Percentiles rank a stretch among this genome's conserved stretches.
Evolutionary conservation across 176 grass and related monocot genomes (phyloP).

Genomic region (Secale cereale): DNA sequence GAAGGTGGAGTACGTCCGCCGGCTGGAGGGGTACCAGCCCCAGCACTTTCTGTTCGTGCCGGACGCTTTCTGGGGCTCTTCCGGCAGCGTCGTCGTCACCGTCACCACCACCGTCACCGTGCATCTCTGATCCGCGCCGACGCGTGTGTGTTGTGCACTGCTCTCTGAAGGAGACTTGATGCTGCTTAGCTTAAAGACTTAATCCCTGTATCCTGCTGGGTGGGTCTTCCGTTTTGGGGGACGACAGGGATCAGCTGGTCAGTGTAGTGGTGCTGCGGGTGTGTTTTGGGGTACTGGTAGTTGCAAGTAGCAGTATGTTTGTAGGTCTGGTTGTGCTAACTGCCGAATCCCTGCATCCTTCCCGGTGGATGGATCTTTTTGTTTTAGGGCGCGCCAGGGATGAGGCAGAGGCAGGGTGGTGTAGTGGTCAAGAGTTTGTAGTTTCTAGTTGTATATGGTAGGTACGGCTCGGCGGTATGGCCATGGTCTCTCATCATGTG

Average conservation of each 20-base stretch:
- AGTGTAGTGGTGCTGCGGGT: not conserved
- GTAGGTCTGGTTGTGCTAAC: not conserved
- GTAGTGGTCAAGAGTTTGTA: not conserved
- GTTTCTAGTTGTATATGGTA: not conserved
- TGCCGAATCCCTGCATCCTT: not conserved
- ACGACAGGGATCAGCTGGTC: not conserved
- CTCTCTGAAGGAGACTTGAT: no score
- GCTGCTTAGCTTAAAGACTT: not conserved
- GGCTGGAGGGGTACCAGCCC: not conserved
- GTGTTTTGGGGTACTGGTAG: not conserved
- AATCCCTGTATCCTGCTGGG: not conserved
- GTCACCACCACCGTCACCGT: not conserved
- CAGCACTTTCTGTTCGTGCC: slow-evolving; percentile 5
- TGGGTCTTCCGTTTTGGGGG: not conserved
- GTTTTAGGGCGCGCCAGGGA: not conserved
- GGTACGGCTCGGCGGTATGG: not conserved
- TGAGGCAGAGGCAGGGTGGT: not conserved
- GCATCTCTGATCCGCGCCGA: not conserved
- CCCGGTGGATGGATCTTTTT: not conserved
- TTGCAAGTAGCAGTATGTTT: not conserved
- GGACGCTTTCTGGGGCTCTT: slow-evolving; percentile 1
- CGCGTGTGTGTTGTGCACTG: not conserved
- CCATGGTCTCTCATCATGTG: not conserved
- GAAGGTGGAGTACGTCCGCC: not conserved
- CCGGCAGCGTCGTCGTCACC: not conserved